Base-by-base conservation (phyloP, 352 stramenopile genomes). In the Globisporangium alternatum region DNA sequence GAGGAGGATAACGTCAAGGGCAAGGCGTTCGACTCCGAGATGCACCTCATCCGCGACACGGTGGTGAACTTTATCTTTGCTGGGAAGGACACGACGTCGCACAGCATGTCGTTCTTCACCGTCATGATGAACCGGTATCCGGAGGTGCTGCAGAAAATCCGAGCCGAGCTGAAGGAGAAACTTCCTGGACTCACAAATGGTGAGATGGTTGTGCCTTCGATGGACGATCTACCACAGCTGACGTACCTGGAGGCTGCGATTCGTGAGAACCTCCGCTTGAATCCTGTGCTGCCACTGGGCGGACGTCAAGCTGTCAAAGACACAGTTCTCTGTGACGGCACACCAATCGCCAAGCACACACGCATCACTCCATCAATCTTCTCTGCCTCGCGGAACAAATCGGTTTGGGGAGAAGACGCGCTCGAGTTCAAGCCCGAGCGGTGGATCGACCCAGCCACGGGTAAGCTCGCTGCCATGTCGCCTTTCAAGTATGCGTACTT, bases 71-170 rank as follows among this genome's bases (percentile, higher is more conserved):
- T 95, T 56, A 70, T 94, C 39, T 71, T 79, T n/a, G 83, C 86
- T 56, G 87, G 88, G 8, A 68, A 81, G 8, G 87, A 93, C 62
- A 95, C 88, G 0, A 96, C 87, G 0, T 77, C 86, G 7, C 77
- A 76, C 28, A 77, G 74, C 0, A 77, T 96, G 57, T 74, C 72
- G 22, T 95, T 81, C 83, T 79, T 91, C n/a, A 67, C 94, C 13
- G 66, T 91, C 35, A 89, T 93, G 74, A 58, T 96, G 41, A 78
- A 77, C 17, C 75, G 72, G 30, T 77, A 90, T 48, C 79, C 81
- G 4, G 48, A 74, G 3, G 75, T 87, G 12, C 61, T 83, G 17
- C 30, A 67, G 13, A 75, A 72, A 54, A 52, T 89, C 10, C 70
- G 69, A 7, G 59, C 74, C 13, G 80, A 89, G 41, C 62, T 88